Conservation (phyloP, 208 protist genomes). For the Wallacemonas sp. region DNA sequence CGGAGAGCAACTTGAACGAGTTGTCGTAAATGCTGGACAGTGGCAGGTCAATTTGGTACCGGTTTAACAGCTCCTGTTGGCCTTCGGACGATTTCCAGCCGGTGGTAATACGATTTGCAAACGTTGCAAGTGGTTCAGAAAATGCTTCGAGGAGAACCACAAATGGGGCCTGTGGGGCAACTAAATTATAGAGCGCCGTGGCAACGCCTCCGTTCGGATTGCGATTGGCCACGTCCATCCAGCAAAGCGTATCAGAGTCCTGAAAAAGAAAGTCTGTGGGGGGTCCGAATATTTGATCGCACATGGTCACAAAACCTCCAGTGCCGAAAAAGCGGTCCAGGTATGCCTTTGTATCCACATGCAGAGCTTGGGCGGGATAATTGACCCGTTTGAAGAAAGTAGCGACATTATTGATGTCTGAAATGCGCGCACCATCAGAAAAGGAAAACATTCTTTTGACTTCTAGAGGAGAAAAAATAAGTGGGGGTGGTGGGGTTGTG, state of each 20-base stretch:
- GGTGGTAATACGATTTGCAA: conserved; percentile 40
- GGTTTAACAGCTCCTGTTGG: conserved; percentile 11
- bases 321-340: conserved; percentile 72
- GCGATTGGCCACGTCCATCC: conserved; percentile 80
- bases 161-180: conserved; percentile 65
- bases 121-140: conserved; percentile 52
- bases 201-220: conserved; percentile 61
- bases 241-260: conserved; percentile 28
- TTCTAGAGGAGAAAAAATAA: too few relatives aligned
- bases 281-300: conserved; percentile 64
- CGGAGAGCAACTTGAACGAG: conserved; percentile 60
- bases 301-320: conserved; percentile 58
- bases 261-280: conserved; percentile 20
- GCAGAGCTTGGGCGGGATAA: conserved; percentile 44
- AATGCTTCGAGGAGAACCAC: conserved; percentile 65
- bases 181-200: conserved; percentile 46
- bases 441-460: conserved; percentile 7
- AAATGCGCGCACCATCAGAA: conserved; percentile 6
- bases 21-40: conserved; percentile 51
- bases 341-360: conserved; percentile 51
- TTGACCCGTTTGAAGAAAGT: conserved; percentile 42
- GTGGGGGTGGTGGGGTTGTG: background rate
- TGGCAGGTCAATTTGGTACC: conserved; percentile 55
- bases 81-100: conserved; percentile 48
- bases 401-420: conserved; percentile 16